These are phyloP conservation scores for Corymbia calophylla DNA, from an alignment of 441 rosid species.

Conservation along the genomic window DNA sequence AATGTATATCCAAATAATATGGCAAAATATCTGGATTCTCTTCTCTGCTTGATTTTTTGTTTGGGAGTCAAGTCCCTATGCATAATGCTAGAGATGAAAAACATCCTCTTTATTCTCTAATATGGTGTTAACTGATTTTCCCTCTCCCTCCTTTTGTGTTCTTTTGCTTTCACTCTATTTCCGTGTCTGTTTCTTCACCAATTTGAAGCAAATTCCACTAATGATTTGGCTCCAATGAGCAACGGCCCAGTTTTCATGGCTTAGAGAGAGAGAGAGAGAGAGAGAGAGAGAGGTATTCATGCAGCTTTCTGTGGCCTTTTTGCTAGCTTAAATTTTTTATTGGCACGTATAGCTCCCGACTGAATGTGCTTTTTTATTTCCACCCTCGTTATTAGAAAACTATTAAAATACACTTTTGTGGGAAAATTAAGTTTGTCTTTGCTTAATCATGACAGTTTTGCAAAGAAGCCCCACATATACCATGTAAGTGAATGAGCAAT, in stretches of 20 bases:
- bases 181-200: neutral
- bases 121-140: neutral
- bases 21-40: neutral
- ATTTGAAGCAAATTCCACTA: neutral
- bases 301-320: neutral
- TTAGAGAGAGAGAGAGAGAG: neutral
- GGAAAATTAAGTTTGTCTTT: neutral
- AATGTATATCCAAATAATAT: neutral
- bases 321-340: neutral
- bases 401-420: neutral
- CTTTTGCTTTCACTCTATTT: neutral
- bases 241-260: neutral
- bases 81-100: neutral
- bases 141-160: neutral
- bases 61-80: neutral
- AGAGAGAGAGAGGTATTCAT: neutral
- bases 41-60: neutral
- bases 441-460: neutral
- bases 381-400: neutral
- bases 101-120: neutral
- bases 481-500: neutral
- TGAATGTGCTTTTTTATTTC: neutral
- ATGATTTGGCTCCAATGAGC: neutral
- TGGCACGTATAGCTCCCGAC: neutral
- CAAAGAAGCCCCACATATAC: neutral